A percentile compares a stretch with the other conserved stretches of the same genome.
Evolutionary conservation across 2,329 filamentous ascomycete genomes (phyloP).

Genomic region (Aspergillus melleus): DNA sequence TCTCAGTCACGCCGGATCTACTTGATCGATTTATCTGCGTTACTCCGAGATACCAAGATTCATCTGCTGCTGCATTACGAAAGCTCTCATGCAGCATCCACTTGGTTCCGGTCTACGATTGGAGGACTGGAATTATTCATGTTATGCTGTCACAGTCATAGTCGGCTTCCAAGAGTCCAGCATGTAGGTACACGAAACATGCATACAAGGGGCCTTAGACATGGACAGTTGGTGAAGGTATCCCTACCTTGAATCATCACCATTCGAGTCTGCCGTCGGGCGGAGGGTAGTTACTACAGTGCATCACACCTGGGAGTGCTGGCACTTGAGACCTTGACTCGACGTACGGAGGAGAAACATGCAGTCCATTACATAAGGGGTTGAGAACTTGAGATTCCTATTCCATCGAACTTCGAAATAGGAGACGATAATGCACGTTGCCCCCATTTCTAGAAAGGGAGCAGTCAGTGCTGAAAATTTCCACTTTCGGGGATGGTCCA

Average conservation of each 20-base stretch:
- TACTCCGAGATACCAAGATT: not conserved
- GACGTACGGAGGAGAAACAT: no score
- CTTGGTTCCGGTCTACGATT: not conserved
- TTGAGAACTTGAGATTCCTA: no score
- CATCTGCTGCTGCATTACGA: constrained; percentile 1
- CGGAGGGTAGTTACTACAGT: no score
- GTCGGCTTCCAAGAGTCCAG: constrained; percentile 1
- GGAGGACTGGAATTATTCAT: not conserved
- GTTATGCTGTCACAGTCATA: not conserved
- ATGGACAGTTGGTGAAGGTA: no score
- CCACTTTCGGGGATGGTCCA: not conserved
- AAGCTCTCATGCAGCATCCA: constrained; percentile 3
- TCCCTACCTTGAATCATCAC: no score
- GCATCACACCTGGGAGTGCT: no score
- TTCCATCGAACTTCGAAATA: not conserved
- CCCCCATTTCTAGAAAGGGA: not conserved
- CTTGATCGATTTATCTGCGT: not conserved
- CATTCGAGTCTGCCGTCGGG: no score
- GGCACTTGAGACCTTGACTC: no score
- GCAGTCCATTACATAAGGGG: no score
- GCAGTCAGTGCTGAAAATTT: not conserved
- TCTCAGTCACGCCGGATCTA: not conserved
- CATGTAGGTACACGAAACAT: constrained; percentile 15
- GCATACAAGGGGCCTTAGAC: constrained; percentile 2
- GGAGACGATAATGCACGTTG: not conserved